Evolutionary conservation across 176 grass and related monocot genomes (phyloP).

Genomic region (Bolboschoenus planiculmis): DNA sequence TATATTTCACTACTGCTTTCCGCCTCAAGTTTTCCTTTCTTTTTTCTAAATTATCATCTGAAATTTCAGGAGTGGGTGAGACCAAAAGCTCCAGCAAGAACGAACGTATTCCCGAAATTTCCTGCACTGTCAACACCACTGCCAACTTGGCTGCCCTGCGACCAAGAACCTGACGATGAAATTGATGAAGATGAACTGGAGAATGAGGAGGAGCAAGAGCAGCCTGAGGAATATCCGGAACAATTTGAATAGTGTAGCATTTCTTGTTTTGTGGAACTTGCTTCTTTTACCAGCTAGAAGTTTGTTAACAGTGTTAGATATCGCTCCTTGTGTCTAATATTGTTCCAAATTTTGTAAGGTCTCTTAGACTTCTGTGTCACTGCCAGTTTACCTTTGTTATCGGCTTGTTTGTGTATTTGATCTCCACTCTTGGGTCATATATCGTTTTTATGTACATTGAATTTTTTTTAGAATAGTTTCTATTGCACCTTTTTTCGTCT

Average conservation of each 20-base stretch:
- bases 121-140: neutral
- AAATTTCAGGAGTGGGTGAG: constrained; percentile 5
- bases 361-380: neutral
- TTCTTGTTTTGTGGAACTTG: neutral
- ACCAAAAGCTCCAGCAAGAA: neutral
- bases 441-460: neutral
- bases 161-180: constrained; percentile 6
- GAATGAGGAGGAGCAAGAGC: neutral
- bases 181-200: constrained; percentile 11
- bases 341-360: constrained; percentile 1
- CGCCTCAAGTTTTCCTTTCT: neutral
- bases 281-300: neutral
- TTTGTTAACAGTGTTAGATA: neutral
- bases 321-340: neutral
- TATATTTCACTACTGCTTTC: neutral
- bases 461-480: neutral
- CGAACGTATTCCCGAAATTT: constrained; percentile 9
- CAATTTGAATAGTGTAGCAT: neutral
- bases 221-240: neutral
- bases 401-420: neutral
- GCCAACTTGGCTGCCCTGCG: neutral
- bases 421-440: neutral
- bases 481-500: neutral
- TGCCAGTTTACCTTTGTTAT: neutral
- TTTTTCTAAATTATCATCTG: neutral